Evolutionary conservation across 768 basidiomycete species (phyloP).

Genomic region (Tricholoma bakamatsutake): DNA sequence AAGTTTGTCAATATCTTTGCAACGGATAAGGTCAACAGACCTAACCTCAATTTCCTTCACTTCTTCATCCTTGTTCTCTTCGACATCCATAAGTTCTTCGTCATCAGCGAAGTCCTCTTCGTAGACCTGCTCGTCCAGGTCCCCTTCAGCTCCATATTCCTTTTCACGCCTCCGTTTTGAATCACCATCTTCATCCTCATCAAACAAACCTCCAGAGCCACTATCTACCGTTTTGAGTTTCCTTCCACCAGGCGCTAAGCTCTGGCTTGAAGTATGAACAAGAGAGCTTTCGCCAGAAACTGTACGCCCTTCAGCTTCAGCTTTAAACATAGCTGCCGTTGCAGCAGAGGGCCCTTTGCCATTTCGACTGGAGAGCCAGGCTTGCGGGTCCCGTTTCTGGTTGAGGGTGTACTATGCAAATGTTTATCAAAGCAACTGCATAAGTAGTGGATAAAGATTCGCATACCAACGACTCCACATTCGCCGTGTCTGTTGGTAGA

Average conservation of each 20-base stretch:
- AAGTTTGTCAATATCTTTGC: neutral
- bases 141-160: slow-evolving; percentile 71
- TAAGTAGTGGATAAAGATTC: slow-evolving; percentile 13
- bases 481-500: slow-evolving; percentile 58
- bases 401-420: slow-evolving; percentile 41
- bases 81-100: slow-evolving; percentile 70
- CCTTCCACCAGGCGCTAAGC: slow-evolving; percentile 65
- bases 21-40: neutral
- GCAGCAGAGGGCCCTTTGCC: slow-evolving; percentile 56
- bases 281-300: slow-evolving; percentile 37
- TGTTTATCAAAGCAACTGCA: slow-evolving; percentile 10
- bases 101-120: slow-evolving; percentile 87
- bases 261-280: slow-evolving; percentile 44
- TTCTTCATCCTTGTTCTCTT: slow-evolving; percentile 71
- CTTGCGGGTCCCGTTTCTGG: slow-evolving; percentile 72
- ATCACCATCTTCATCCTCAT: slow-evolving; percentile 60
- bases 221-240: slow-evolving; percentile 64
- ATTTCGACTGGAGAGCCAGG: slow-evolving; percentile 62
- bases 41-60: slow-evolving; percentile 75
- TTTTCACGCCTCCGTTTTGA: slow-evolving; percentile 41
- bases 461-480: slow-evolving; percentile 59
- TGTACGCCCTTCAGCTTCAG: slow-evolving; percentile 47
- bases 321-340: slow-evolving; percentile 65
- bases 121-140: slow-evolving; percentile 75
- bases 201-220: slow-evolving; percentile 54